Evolutionary conservation across 163 green algal species (phyloP), one percentile per base, ranked within the genome.

Genomic region (Volvox carteri): DNA sequence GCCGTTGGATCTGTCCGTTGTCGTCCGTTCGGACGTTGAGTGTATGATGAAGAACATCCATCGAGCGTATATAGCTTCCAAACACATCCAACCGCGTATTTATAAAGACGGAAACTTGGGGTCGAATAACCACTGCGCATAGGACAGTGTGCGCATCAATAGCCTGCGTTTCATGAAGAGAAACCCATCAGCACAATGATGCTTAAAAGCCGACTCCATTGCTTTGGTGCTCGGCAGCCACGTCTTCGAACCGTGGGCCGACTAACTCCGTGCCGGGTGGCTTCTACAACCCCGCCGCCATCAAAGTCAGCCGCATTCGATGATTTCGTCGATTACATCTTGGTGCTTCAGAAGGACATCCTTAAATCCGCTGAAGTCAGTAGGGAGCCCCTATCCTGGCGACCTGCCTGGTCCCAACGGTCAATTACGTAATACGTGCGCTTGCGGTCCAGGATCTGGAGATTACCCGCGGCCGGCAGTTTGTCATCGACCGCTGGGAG

Each of bases 401-500:
- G 54, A 65, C 21, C 21, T 33, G 58, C 58, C 58, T n/a, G 58
- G 58, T n/a, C 58, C 58, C 18, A 39, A 60, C n/a, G 0, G 35
- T 41, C 28, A 44, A 70, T 72, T n/a, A 25, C 50, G 12, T 79
- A 30, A 48, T 50, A 23, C 65, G 14, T 46, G 90, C 39, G 92
- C 95, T 0, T 92, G 37, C 19, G 39, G 37, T 7, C 37, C 79
- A 97, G 80, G 42, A 72, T 52, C 72, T 98, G 33, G 97, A 99
- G 65, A 93, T 93, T 67, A 95, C 86, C 58, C 92, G 95, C 1
- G 30, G 46, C 0, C 54, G 50, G 0, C 28, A 42, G 5, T 98
- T 98, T 58, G 6, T 90, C 0, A 77, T 90, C 19, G 97, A 99
- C 70, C 79, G 92, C 21, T 99, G 96, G 96, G 72, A 95, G 30